Conservation (phyloP, 805 yeast genomes). For the Pichia manshurica region DNA sequence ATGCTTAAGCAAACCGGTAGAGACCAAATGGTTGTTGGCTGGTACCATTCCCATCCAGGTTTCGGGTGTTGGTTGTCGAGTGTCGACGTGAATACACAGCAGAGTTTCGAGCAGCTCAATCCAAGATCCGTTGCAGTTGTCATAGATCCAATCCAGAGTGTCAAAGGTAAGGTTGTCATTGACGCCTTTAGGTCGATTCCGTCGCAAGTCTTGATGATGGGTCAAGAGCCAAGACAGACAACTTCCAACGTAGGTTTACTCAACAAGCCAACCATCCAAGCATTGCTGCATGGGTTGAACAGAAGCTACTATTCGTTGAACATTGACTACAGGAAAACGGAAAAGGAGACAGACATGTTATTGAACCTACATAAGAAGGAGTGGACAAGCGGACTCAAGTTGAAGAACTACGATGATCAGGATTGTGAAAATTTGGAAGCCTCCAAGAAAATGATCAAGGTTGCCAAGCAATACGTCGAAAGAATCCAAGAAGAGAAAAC, state of each 20-base stretch:
- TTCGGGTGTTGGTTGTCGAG: constrained; percentile 99
- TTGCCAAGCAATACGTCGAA: constrained; percentile 83
- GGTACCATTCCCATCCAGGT: constrained; percentile 99
- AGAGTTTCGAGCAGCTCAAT: constrained; percentile 93
- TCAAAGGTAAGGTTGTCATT: constrained; percentile 96
- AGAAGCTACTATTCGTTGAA: constrained; percentile 94
- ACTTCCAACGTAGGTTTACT: constrained; percentile 93
- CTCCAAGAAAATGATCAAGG: constrained; percentile 74
- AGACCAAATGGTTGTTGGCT: constrained; percentile 98
- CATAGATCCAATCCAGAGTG: constrained; percentile 97
- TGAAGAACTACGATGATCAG: constrained; percentile 69
- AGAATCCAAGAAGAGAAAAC: constrained; percentile 92
- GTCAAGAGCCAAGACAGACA: constrained; percentile 96
- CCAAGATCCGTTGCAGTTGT: constrained; percentile 97
- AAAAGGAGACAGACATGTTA: constrained; percentile 88
- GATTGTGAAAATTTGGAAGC: constrained; percentile 71
- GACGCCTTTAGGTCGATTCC: constrained; percentile 96
- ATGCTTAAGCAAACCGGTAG: constrained; percentile 99
- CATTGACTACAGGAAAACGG: constrained; percentile 90
- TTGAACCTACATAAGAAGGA: constrained; percentile 88
- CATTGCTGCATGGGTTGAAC: constrained; percentile 92
- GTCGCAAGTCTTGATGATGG: constrained; percentile 82
- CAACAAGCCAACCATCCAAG: constrained; percentile 95
- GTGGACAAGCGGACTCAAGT: constrained; percentile 89
- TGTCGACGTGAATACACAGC: constrained; percentile 97